Conservation (phyloP, 2,329 filamentous ascomycete species). For the Geoglossum cookeanum region DNA sequence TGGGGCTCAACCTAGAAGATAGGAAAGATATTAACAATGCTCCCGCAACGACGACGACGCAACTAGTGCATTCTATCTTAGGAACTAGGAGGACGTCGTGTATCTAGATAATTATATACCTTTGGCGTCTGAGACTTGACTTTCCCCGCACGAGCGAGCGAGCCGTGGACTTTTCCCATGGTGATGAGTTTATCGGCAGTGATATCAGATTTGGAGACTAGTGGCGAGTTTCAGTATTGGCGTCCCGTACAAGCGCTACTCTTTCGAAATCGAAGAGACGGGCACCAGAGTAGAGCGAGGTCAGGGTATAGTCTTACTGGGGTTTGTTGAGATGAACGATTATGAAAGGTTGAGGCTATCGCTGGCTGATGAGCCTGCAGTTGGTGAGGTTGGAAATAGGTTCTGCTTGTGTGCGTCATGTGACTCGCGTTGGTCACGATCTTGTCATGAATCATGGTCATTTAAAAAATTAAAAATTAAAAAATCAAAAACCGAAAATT, state of each 20-base stretch:
- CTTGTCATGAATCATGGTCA: background rate
- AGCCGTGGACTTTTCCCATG: conserved; percentile 91
- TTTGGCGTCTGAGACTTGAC: conserved; percentile 94
- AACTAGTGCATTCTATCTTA: conserved; percentile 10
- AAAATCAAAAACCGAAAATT: background rate
- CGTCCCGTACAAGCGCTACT: background rate
- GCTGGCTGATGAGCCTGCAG: background rate
- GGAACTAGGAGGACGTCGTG: too few species aligned
- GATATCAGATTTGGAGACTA: background rate
- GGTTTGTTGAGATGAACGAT: background rate
- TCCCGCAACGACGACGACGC: background rate
- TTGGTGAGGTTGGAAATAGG: background rate
- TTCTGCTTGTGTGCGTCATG: background rate
- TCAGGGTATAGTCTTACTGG: background rate
- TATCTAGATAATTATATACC: conserved; percentile 32
- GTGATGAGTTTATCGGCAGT: conserved; percentile 25
- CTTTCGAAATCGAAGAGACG: background rate
- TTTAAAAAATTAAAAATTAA: too few species aligned
- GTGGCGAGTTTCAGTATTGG: background rate
- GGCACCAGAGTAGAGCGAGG: background rate
- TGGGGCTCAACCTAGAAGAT: conserved; percentile 53
- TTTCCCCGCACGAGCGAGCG: conserved; percentile 89
- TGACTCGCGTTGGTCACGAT: background rate
- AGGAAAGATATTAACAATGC: background rate
- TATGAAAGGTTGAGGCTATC: background rate